Base-by-base conservation (phyloP, 495 filamentous ascomycete genomes). In the Talaromyces nanjingensis region DNA sequence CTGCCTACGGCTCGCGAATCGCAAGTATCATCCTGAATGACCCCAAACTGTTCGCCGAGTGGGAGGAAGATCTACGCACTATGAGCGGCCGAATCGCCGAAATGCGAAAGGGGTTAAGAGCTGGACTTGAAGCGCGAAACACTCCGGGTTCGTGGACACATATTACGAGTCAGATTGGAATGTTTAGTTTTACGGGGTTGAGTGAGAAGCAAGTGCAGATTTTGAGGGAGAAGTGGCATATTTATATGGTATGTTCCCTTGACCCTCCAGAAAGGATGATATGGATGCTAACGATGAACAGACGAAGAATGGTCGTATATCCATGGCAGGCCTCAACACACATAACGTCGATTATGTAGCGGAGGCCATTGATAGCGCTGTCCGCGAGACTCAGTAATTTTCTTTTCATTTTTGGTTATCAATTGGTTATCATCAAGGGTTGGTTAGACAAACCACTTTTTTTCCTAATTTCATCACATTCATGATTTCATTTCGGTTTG, bases 101-200 rank as follows among this genome's bases (percentile, higher is more conserved):
- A 69, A 98, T 97, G 94, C 86, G 94, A 54, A 84, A 83, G 68
- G 85, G 84, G 14, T 72, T 99, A 66, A 81, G 90, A 14, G 73
- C 75, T 62, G 91, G 92, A 68, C 80, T 99, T 2, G 92, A 96
- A 76, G 84, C 87, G 67, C 74, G 72, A 47, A 87, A 84, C 2
- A 97, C 94, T 1, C 93, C 93, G 0, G 96, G 94, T 4, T 87
- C 83, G 11, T 98, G 94, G 94, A 89, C 91, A 63, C 94, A 99
- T 76, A 96, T 99, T 72, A 96, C 92, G 8, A 89, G 94, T 65
- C 94, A 99, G 83, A 99, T 99, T 74, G 94, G 94, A 70, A 99
- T 99, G 94, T 99, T 99, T 78, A 93, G 89, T 71, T 99, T 96
- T 74, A 99, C 94, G 2, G 94, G 94, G 0, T 73, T 99, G 74